phyloP scores from a whole-genome alignment of 73 alveolate genomes.

The Paramecium pentaurelia region DNA sequence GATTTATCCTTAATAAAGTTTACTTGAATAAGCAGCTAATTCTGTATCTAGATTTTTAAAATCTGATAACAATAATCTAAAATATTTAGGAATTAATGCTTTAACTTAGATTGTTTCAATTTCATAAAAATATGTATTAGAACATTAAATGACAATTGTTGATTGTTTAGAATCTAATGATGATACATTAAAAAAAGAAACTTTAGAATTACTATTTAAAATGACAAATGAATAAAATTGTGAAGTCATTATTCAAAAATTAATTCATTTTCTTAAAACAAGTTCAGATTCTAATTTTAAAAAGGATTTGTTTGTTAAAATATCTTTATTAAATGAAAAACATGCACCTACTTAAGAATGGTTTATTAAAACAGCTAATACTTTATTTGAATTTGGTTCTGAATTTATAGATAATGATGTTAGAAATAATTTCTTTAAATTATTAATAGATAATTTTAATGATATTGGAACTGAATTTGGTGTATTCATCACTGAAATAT shows the following conservation, averaged over 20 bases:
- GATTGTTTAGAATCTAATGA: slow-evolving; percentile 97
- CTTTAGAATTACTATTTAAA: slow-evolving; percentile 91
- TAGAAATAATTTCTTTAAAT: slow-evolving; percentile 53
- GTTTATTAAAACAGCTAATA: slow-evolving; percentile 52
- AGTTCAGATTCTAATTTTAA: slow-evolving; percentile 40
- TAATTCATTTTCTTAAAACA: slow-evolving; percentile 63
- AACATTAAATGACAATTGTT: slow-evolving; percentile 91
- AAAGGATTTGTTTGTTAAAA: slow-evolving; percentile 44
- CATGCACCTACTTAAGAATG: slow-evolving; percentile 61
- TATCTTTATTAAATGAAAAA: slow-evolving; percentile 50
- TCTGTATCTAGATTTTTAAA: slow-evolving; percentile 90
- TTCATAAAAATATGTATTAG: slow-evolving; percentile 69
- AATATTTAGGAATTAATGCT: slow-evolving; percentile 95
- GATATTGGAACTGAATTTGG: slow-evolving; percentile 57
- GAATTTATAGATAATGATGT: slow-evolving; percentile 58
- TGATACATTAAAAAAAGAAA: slow-evolving; percentile 94
- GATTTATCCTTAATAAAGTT: slow-evolving; percentile 82
- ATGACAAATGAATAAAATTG: slow-evolving; percentile 97
- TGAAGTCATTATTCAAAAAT: slow-evolving; percentile 94
- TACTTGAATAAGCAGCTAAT: slow-evolving; percentile 90
- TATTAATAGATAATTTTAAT: slow-evolving; percentile 46
- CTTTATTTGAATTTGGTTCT: slow-evolving; percentile 51
- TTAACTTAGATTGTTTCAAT: slow-evolving; percentile 83
- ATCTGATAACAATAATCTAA: slow-evolving; percentile 87
- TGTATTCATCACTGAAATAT: slow-evolving; percentile 27